Percentiles rank a stretch among this genome's conserved stretches.
Evolutionary conservation across 2,329 filamentous ascomycete genomes (phyloP).

Genomic region (Fusarium napiforme): DNA sequence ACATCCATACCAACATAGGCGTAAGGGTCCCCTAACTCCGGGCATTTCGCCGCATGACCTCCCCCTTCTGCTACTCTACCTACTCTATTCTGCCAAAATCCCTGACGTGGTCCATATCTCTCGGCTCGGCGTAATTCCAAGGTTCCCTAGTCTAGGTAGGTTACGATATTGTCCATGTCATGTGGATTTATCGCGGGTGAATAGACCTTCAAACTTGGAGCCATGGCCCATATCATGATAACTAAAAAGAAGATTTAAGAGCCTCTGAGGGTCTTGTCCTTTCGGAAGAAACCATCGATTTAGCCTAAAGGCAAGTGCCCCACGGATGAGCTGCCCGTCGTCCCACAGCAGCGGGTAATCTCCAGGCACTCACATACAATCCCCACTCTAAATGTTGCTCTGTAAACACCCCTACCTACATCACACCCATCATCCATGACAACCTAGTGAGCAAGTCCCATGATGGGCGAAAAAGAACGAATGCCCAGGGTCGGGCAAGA

Average conservation of each 20-base stretch:
- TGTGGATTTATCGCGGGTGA: slow-evolving; percentile 28
- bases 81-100: slow-evolving; percentile 9
- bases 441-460: slow-evolving; percentile 16
- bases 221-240: slow-evolving; percentile 30
- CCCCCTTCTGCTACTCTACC: not conserved
- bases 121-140: slow-evolving; percentile 24
- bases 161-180: not conserved
- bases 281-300: slow-evolving; percentile 36
- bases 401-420: slow-evolving; percentile 9
- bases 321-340: slow-evolving; percentile 33
- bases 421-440: not conserved
- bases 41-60: slow-evolving; percentile 23
- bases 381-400: slow-evolving; percentile 18
- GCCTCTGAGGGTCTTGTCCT: not conserved
- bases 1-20: not conserved
- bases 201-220: not conserved
- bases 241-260: not conserved
- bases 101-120: slow-evolving; percentile 28
- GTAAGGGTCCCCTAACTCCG: not conserved
- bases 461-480: slow-evolving; percentile 15
- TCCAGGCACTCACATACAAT: slow-evolving; percentile 22
- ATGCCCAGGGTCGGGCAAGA: not conserved
- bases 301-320: slow-evolving; percentile 37
- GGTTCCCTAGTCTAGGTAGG: slow-evolving; percentile 21
- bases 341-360: slow-evolving; percentile 43